Percentiles rank a stretch among this genome's conserved stretches.
Conservation (phyloP, 1,139 yeast species). For the Kodamaea arcana region DNA sequence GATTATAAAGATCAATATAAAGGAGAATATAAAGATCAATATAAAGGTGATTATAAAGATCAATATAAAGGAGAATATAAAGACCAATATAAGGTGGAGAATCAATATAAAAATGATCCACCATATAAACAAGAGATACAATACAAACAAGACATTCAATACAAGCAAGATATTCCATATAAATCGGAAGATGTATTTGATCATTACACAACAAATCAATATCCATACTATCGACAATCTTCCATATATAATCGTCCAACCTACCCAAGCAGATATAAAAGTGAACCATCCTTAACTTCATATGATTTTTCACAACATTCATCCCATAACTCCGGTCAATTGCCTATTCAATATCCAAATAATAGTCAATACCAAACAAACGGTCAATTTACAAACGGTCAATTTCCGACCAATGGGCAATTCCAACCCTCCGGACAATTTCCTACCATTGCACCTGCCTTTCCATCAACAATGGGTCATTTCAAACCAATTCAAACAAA, state of each 20-base stretch:
- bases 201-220: constrained; percentile 3
- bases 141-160: constrained; percentile 1
- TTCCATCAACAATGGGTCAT: constrained; percentile 9
- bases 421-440: no score
- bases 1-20: no score
- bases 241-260: constrained; percentile 5
- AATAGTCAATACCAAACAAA: neutral
- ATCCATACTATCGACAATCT: constrained; percentile 3
- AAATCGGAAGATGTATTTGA: constrained; percentile 1
- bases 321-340: no score
- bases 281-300: constrained; percentile 10
- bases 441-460: constrained; percentile 1
- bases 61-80: constrained; percentile 3
- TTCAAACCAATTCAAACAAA: constrained; percentile 38
- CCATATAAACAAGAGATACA: neutral
- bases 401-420: no score
- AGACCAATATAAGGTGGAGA: neutral
- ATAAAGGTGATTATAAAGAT: neutral
- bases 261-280: constrained; percentile 9
- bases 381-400: neutral
- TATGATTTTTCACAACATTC: no score
- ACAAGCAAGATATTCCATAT: no score
- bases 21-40: constrained; percentile 2
- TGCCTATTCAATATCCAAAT: neutral
- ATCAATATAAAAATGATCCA: neutral